Base-by-base conservation (phyloP, 1,139 yeast genomes). In the Magnusiomyces suaveolens region DNA sequence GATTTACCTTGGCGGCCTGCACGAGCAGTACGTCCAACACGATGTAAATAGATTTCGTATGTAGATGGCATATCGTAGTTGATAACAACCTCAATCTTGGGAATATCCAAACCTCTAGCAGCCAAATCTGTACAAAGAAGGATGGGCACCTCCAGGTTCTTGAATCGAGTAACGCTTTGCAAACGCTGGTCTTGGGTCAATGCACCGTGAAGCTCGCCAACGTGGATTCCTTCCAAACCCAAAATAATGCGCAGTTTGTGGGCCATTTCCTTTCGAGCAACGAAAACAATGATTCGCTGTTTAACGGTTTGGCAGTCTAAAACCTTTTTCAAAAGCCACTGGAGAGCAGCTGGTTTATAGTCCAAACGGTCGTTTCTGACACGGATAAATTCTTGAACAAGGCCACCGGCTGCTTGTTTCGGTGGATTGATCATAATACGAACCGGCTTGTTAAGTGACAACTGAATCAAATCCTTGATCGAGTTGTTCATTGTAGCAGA, bases 1-100 rank as follows among this genome's bases (percentile, higher is more conserved):
- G 97, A 85, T 56, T 80, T 79, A 78, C 99, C 99, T 55, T 87
- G 88, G 70, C 97, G 81, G 43, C 98, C 98, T 53, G 97, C 99
- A 80, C 99, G 87, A 12, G 98, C 99, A 55, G 98, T 92, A 78
- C 99, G 87, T 72, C 98, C 98, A 59, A 94, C 97, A 76, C 99
- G 84, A 72, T 92, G 98, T 67, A 92, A 75, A 69, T 92, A 94
- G 46, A 89, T 80, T 62, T 92, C 98, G 65, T 86, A 83, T 25
- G 86, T 76, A 68, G 88, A 87, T 53, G 98, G 98, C 95, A 94
- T 88, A 67, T 94, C 98, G 69, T 78, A 94, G 71, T 92, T 92
- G 65, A 92, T 79, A 54, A 92, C 98, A 57, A 85, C 83, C 69
- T 89, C 97, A 69, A 92, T 89, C 72, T 90, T 90, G 59, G 97